Evolutionary conservation across 2,329 filamentous ascomycete genomes (phyloP).

Genomic region (Dothidotthia symphoricarpi): DNA sequence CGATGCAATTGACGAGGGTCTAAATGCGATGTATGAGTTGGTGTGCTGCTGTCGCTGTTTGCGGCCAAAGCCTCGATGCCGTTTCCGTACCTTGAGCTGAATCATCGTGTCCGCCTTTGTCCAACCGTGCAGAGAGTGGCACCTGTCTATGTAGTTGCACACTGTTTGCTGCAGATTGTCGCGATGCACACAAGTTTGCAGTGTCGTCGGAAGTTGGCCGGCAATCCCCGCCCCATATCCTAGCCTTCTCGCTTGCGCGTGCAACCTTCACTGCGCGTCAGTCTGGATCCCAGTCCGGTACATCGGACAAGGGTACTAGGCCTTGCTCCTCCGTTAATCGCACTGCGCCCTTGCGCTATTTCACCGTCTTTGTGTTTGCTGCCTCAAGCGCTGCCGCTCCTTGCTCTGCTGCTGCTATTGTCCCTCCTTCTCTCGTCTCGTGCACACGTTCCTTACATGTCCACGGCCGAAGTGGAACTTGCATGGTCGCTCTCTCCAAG

Average conservation of each 20-base stretch:
- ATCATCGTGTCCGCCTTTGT: constrained; percentile 32
- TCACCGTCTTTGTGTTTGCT: constrained; percentile 13
- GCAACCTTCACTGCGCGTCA: constrained; percentile 10
- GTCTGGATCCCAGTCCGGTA: constrained; percentile 2
- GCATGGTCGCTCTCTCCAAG: constrained; percentile 13
- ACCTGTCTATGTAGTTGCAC: not conserved
- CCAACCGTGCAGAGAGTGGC: not conserved
- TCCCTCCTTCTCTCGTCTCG: constrained; percentile 17
- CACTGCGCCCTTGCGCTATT: constrained; percentile 15
- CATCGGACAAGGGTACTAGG: constrained; percentile 12
- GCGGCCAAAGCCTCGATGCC: not conserved
- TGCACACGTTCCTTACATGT: constrained; percentile 9
- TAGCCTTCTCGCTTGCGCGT: constrained; percentile 10
- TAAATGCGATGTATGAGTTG: constrained; percentile 57
- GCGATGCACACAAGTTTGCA: constrained; percentile 10
- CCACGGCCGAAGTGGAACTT: constrained; percentile 17
- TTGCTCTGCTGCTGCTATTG: constrained; percentile 18
- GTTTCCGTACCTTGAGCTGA: constrained; percentile 39
- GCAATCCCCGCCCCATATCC: constrained; percentile 7
- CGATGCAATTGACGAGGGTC: constrained; percentile 99
- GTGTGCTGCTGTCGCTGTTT: constrained; percentile 4
- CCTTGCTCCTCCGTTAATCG: constrained; percentile 19
- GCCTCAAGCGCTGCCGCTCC: constrained; percentile 31
- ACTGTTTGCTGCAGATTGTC: too few species aligned
- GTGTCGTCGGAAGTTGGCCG: constrained; percentile 16